These are phyloP conservation scores for Sphenostylis stenocarpa DNA, from an alignment of 306 rosid species.

Conservation along the genomic window DNA sequence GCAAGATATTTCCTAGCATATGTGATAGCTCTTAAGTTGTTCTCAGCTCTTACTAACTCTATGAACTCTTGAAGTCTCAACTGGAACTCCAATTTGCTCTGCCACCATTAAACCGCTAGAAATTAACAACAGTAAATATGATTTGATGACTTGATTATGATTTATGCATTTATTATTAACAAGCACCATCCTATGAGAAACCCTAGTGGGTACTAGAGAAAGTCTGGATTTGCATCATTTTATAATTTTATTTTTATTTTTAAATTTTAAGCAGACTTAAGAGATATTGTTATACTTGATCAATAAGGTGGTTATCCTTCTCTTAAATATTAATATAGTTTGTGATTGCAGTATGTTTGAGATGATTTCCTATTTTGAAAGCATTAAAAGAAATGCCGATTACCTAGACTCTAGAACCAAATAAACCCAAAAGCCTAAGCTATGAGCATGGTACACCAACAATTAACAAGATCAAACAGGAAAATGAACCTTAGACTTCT, in stretches of 20 bases:
- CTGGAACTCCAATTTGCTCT: slow-evolving; percentile 95
- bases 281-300: background rate
- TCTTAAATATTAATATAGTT: slow-evolving; percentile 13
- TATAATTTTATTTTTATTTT: background rate
- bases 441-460: background rate
- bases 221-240: background rate
- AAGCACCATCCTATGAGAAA: slow-evolving; percentile 3
- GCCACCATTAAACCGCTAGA: slow-evolving; percentile 44
- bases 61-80: slow-evolving; percentile 95
- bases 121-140: slow-evolving; percentile 21
- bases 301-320: slow-evolving; percentile 7
- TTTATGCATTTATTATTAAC: slow-evolving; percentile 9
- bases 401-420: slow-evolving; percentile 18
- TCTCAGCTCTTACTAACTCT: slow-evolving; percentile 93
- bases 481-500: slow-evolving; percentile 77
- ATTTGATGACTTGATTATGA: background rate
- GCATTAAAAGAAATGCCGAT: slow-evolving; percentile 7
- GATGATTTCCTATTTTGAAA: background rate
- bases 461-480: slow-evolving; percentile 17
- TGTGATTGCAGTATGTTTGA: slow-evolving; percentile 2
- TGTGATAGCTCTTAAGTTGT: slow-evolving; percentile 71
- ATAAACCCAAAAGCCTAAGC: slow-evolving; percentile 27
- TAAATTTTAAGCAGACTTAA: background rate
- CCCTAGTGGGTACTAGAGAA: background rate
- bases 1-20: slow-evolving; percentile 89